Percentiles rank a stretch among this genome's conserved stretches.
phyloP scores from a whole-genome alignment of 2,329 filamentous ascomycete species.

The Xylariaceae sp. region DNA sequence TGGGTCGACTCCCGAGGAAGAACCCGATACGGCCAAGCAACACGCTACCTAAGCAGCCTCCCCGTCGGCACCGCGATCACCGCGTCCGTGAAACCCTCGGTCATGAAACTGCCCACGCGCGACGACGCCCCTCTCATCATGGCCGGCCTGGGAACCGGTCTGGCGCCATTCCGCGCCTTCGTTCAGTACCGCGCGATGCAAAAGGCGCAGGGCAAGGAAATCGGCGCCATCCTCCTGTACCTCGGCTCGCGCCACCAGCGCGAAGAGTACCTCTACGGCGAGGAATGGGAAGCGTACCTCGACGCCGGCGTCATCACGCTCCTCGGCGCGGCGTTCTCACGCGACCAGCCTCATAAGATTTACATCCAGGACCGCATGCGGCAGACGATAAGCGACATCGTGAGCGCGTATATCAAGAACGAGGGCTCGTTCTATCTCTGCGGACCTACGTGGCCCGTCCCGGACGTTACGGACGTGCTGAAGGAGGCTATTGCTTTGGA shows the following conservation, averaged over 20 bases:
- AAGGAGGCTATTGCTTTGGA: slow-evolving; percentile 85
- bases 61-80: slow-evolving; percentile 74
- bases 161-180: slow-evolving; percentile 98
- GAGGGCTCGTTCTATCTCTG: slow-evolving; percentile 96
- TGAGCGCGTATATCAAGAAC: slow-evolving; percentile 79
- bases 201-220: slow-evolving; percentile 93
- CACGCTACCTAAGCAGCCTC: slow-evolving; percentile 78
- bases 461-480: slow-evolving; percentile 89
- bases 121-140: slow-evolving; percentile 94
- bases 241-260: slow-evolving; percentile 96
- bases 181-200: slow-evolving; percentile 98
- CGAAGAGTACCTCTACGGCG: slow-evolving; percentile 97
- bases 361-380: slow-evolving; percentile 99
- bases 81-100: slow-evolving; percentile 92
- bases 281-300: slow-evolving; percentile 98
- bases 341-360: slow-evolving; percentile 97
- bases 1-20: slow-evolving; percentile 89
- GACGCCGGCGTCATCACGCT: slow-evolving; percentile 93
- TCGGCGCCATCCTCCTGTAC: slow-evolving; percentile 89
- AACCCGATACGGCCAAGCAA: slow-evolving; percentile 88
- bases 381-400: slow-evolving; percentile 75
- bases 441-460: slow-evolving; percentile 96
- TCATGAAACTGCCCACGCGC: slow-evolving; percentile 93
- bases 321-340: slow-evolving; percentile 88
- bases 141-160: slow-evolving; percentile 95